Base-by-base conservation (phyloP, 129 eudicot species). In the Ambrosia trifida region DNA sequence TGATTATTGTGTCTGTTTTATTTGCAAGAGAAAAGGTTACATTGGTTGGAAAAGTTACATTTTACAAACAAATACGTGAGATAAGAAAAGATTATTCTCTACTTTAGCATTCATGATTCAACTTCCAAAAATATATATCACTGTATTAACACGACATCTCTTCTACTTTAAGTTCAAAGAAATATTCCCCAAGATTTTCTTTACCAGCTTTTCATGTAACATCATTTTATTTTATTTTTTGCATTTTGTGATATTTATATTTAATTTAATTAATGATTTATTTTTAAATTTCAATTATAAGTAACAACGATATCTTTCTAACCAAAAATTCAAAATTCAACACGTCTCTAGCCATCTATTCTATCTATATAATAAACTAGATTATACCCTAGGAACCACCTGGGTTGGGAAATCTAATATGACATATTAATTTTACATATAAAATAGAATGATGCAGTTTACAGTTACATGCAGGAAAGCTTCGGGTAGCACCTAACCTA, bases 111-210 rank as follows among this genome's bases (percentile, higher is more conserved):
- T 43, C n/a, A n/a, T n/a, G n/a, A n/a, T n/a, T n/a, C 19, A 35
- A 71, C 17, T 41, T 38, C 33, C 44, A 49, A 45, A 66, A 13
- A 16, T 45, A 43, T 14, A 30, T 31, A 2, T 44, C 28, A 45
- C n/a, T 44, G 38, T 62, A 62, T 62, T 4, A 14, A 66, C 56
- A n/a, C 43, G 30, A 14, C 28, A 28, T 57, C 62, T 57, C 67
- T 45, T 56, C 10, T 54, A 58, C 76, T 72, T 72, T 72, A 24
- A 4, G 32, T 58, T 57, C 43, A 57, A 24, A 72, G 57, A 46
- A 72, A 41, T 72, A 72, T 56, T 30, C 66, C 67, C 9, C 31
- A 66, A 66, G 58, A 66, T 66, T 66, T 66, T 47, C 67, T 72
- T 43, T 72, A 72, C 52, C 51, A 57, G 41, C 65, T 72, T 57